These are phyloP conservation scores for Eragrostis nindensis DNA, from an alignment of 176 grass and related monocot species.

Conservation along the genomic window DNA sequence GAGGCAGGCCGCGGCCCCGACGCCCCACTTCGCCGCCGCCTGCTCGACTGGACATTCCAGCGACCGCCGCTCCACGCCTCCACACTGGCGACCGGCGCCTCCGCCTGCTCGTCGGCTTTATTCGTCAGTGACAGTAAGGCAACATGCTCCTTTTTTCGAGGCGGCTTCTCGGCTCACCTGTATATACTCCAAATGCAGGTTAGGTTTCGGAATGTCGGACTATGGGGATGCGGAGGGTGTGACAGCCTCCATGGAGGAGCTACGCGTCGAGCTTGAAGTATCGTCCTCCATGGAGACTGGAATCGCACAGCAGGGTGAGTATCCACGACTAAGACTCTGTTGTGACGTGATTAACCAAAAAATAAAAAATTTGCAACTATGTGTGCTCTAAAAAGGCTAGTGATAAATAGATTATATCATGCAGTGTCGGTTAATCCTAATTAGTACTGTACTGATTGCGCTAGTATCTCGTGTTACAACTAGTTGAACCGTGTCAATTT, in stretches of 20 bases:
- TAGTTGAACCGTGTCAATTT: slow-evolving; percentile 11
- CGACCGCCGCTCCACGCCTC: neutral
- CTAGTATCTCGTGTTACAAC: neutral
- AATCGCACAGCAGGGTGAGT: slow-evolving; percentile 21
- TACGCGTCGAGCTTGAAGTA: slow-evolving; percentile 29
- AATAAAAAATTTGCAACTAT: neutral
- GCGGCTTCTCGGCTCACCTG: neutral
- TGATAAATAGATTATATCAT: neutral
- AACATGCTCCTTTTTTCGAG: neutral
- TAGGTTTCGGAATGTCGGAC: slow-evolving; percentile 10
- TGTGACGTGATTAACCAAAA: neutral
- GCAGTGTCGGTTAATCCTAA: neutral
- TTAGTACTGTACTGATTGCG: neutral
- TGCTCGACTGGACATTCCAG: neutral
- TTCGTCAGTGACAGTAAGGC: neutral
- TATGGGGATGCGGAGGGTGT: slow-evolving; percentile 4
- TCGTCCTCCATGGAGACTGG: neutral
- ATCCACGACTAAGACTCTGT: neutral
- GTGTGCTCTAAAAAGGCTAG: neutral
- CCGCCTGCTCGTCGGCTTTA: neutral
- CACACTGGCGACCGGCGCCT: neutral
- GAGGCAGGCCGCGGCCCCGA: too few species aligned
- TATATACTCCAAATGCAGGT: neutral
- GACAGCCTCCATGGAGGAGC: slow-evolving; percentile 3
- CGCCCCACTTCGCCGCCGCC: neutral